Evolutionary conservation across 495 filamentous ascomycete genomes (phyloP).

Genomic region (Cudoniella acicularis): DNA sequence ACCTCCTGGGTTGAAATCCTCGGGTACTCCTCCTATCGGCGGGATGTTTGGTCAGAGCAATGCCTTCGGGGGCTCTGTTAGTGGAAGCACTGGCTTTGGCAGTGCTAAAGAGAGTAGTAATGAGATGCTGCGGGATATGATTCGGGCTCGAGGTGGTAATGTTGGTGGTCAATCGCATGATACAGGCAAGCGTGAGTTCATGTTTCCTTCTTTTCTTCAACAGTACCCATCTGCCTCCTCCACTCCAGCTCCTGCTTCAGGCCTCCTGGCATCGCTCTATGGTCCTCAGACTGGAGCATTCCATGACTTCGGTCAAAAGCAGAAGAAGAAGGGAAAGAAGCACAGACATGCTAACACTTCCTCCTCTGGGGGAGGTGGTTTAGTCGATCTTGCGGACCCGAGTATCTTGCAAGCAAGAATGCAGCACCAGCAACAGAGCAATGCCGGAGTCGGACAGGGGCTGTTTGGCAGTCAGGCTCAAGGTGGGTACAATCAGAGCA

Average conservation of each 20-base stretch:
- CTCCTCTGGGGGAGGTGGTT: constrained; percentile 93
- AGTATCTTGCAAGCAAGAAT: constrained; percentile 98
- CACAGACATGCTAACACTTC: constrained; percentile 99
- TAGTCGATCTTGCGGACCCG: constrained; percentile 99
- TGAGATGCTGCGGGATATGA: constrained; percentile 76
- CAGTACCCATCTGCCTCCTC: constrained; percentile 77
- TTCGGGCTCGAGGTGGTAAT: constrained; percentile 51
- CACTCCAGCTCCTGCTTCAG: constrained; percentile 83
- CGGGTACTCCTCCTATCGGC: constrained; percentile 83
- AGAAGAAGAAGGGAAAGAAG: constrained; percentile 99
- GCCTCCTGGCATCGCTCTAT: constrained; percentile 86
- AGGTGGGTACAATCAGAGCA: constrained; percentile 94
- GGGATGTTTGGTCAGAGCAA: constrained; percentile 76
- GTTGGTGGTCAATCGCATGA: constrained; percentile 68
- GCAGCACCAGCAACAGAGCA: constrained; percentile 73
- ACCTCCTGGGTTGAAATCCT: constrained; percentile 91
- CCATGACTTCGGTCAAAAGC: constrained; percentile 85
- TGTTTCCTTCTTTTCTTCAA: constrained; percentile 75
- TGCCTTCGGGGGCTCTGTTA: constrained; percentile 61
- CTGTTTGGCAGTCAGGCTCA: constrained; percentile 87
- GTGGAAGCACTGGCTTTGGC: constrained; percentile 55
- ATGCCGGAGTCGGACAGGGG: constrained; percentile 79
- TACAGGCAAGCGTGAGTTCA: constrained; percentile 90
- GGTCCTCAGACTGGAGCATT: constrained; percentile 76
- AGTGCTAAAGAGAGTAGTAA: constrained; percentile 65